These are phyloP conservation scores for Phyllostachys edulis DNA, from an alignment of 176 grass and related monocot species.

Conservation along the genomic window DNA sequence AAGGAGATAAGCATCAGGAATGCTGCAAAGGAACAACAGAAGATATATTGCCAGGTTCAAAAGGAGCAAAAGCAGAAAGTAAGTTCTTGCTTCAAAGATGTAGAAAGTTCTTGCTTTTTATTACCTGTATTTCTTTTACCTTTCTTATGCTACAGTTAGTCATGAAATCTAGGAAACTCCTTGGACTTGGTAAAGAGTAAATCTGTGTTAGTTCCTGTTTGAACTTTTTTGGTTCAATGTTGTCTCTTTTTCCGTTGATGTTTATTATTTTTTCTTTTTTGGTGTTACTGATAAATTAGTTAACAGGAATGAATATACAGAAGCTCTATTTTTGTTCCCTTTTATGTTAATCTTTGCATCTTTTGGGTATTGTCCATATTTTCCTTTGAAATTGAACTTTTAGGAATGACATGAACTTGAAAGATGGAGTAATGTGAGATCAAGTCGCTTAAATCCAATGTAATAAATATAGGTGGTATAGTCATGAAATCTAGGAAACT, in stretches of 20 bases:
- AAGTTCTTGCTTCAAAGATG: slow-evolving; percentile 6
- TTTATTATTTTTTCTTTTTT: neutral
- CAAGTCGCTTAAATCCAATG: neutral
- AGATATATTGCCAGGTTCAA: slow-evolving; percentile 45
- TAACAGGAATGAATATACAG: neutral
- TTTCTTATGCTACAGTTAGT: neutral
- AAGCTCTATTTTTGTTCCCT: neutral
- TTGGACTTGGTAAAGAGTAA: neutral
- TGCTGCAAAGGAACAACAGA: slow-evolving; percentile 54
- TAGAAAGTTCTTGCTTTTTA: neutral
- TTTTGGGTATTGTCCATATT: neutral
- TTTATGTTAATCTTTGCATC: neutral
- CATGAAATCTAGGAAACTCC: neutral
- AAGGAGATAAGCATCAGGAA: slow-evolving; percentile 48
- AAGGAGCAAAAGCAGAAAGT: slow-evolving; percentile 55
- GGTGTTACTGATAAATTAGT: neutral
- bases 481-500: neutral
- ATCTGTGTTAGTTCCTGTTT: neutral
- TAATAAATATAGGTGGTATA: neutral
- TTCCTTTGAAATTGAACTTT: neutral
- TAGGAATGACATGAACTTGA: neutral
- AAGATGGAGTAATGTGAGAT: too few relatives aligned
- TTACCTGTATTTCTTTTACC: neutral
- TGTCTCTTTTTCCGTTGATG: neutral
- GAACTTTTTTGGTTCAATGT: neutral